A percentile compares a stretch with the other conserved stretches of the same genome.
These are phyloP conservation scores for Colletotrichum incanum DNA, from an alignment of 2,329 filamentous ascomycete genomes.

Conservation along the genomic window DNA sequence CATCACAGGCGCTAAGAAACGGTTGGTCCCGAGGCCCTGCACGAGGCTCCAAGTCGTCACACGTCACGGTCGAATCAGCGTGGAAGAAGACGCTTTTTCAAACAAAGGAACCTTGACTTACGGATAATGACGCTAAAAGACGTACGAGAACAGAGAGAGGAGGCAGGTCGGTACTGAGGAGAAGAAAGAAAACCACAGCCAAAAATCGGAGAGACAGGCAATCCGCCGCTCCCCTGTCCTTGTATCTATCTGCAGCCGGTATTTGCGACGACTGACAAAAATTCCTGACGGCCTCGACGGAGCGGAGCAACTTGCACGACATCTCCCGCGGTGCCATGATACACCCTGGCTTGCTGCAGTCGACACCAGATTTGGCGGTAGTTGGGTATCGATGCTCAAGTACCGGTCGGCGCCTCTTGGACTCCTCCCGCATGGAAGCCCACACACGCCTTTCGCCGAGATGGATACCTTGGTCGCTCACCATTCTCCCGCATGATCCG, in stretches of 20 bases:
- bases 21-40: constrained; percentile 65
- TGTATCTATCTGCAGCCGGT: constrained; percentile 20
- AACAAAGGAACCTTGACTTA: constrained; percentile 32
- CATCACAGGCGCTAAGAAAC: constrained; percentile 56
- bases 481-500: background rate
- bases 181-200: constrained; percentile 9
- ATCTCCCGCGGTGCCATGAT: constrained; percentile 39
- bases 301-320: constrained; percentile 36
- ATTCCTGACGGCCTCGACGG: constrained; percentile 27
- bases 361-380: constrained; percentile 28
- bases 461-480: constrained; percentile 2
- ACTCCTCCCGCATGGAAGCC: background rate
- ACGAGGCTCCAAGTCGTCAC: constrained; percentile 63
- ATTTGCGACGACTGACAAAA: constrained; percentile 16
- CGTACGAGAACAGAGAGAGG: constrained; percentile 36
- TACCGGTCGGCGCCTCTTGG: constrained; percentile 28
- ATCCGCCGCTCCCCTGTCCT: constrained; percentile 22
- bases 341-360: constrained; percentile 29
- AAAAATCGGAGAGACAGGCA: constrained; percentile 21
- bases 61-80: constrained; percentile 56
- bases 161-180: constrained; percentile 14
- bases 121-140: constrained; percentile 39
- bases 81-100: constrained; percentile 12
- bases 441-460: background rate
- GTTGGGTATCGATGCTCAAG: constrained; percentile 30